Evolutionary conservation across 2,329 filamentous ascomycete species (phyloP), one percentile per base, ranked within the genome.

Genomic region (Penicillium sclerotigenum): DNA sequence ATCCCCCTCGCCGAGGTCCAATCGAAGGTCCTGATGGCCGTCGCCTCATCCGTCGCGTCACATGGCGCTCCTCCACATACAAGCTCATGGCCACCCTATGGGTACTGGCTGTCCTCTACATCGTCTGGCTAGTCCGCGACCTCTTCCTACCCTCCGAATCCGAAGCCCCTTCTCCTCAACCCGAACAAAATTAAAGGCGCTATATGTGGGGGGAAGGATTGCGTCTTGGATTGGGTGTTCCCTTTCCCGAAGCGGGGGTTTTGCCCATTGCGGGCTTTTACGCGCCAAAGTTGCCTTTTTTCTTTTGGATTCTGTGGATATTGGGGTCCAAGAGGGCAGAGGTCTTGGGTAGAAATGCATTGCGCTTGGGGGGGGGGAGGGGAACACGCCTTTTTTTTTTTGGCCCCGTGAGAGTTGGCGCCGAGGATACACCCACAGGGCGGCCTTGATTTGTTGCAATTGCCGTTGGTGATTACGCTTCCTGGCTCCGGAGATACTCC

Each of bases 21-120:
- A 74, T 75, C 59, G 73, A 75, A 59, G 72, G 71, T n/a, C 73
- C 73, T 33, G 66, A 71, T 63, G 73, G 73, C 57, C 70, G 72
- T 38, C 67, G 71, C 47, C 62, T 75, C 37, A 72, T 73, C 57
- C 72, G 73, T 31, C 68, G 73, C 59, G 72, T 75, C 60, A 75
- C 73, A 60, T 75, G 73, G 73, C 72, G 73, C 34, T 75, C 73
- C 13, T 75, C 73, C 16, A 74, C 73, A 20, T 75, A 75, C 66
- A 75, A 74, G 58, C 62, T 75, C 40, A 68, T 75, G 64, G 72
- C 73, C 7, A 74, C 71, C 37, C 62, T 75, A 20, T 75, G 73
- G 71, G 71, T 75, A 22, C 52, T 74, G 43, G 71, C 70, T 13
- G 71, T 75, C 9, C 61, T 75, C 42, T 75, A 74, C 54, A 71